Conservation (phyloP, 768 basidiomycete genomes). For the Boletus barrowsii region DNA sequence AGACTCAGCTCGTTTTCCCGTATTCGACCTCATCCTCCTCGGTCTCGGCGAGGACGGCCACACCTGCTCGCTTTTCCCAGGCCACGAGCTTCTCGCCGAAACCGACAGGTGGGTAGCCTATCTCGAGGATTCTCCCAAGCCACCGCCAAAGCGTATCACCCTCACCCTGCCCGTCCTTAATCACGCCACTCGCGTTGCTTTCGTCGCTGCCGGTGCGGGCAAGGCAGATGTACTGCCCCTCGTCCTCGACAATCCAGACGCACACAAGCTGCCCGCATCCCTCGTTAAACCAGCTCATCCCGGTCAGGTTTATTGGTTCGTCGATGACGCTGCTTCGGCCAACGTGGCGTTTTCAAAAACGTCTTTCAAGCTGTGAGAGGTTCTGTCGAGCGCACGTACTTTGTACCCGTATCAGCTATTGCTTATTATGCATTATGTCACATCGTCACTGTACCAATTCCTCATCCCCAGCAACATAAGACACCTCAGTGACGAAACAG, state of each 20-base stretch:
- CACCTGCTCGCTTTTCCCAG: constrained; percentile 96
- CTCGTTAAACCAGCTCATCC: constrained; percentile 74
- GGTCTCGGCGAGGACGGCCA: constrained; percentile 99
- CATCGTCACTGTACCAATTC: constrained; percentile 10
- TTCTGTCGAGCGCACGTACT: constrained; percentile 4
- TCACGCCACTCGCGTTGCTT: constrained; percentile 82
- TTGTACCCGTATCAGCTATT: constrained; percentile 25
- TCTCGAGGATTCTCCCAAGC: constrained; percentile 92
- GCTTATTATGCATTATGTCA: constrained; percentile 15
- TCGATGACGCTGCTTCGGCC: constrained; percentile 77
- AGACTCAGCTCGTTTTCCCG: constrained; percentile 92
- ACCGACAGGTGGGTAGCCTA: constrained; percentile 93
- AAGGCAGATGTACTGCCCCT: constrained; percentile 73
- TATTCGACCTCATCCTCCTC: constrained; percentile 95
- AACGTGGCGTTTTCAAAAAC: constrained; percentile 58
- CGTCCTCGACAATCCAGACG: constrained; percentile 80
- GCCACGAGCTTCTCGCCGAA: constrained; percentile 81
- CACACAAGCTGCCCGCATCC: constrained; percentile 70
- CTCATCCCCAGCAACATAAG: constrained; percentile 21
- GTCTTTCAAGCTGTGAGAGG: constrained; percentile 49
- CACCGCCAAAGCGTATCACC: constrained; percentile 85
- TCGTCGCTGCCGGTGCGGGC: constrained; percentile 80
- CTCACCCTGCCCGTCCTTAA: constrained; percentile 91
- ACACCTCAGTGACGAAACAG: constrained; percentile 21
- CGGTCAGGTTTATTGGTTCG: constrained; percentile 93